phyloP scores from a whole-genome alignment of 495 filamentous ascomycete species.

The Penicillium canescens region DNA sequence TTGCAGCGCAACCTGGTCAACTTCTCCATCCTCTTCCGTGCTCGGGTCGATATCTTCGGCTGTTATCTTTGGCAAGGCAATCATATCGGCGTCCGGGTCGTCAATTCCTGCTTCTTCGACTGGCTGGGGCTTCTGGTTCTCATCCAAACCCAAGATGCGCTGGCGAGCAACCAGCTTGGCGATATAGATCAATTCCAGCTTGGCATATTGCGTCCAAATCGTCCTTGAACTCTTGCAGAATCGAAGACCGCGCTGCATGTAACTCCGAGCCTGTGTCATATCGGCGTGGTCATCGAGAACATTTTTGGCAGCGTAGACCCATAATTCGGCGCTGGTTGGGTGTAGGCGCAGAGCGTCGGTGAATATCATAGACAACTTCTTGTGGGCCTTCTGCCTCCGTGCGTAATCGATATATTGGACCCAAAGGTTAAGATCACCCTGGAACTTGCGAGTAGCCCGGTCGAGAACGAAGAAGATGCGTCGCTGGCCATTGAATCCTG shows the following conservation, averaged over 20 bases:
- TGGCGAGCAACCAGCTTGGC: conserved; percentile 72
- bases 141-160: conserved; percentile 69
- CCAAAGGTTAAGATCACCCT: conserved; percentile 83
- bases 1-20: conserved; percentile 53
- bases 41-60: conserved; percentile 67
- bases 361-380: conserved; percentile 76
- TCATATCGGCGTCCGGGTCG: conserved; percentile 52
- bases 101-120: conserved; percentile 38
- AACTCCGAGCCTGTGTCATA: conserved; percentile 81
- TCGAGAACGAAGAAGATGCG: conserved; percentile 88
- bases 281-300: conserved; percentile 75
- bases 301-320: conserved; percentile 81
- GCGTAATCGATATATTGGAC: conserved; percentile 87
- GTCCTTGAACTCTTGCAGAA: conserved; percentile 73
- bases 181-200: conserved; percentile 90
- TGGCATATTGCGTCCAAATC: conserved; percentile 88
- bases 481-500: conserved; percentile 66
- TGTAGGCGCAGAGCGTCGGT: conserved; percentile 79
- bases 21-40: conserved; percentile 47
- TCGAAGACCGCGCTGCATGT: conserved; percentile 83
- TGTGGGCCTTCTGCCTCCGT: conserved; percentile 70
- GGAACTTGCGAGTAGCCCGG: conserved; percentile 82
- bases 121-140: conserved; percentile 39
- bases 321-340: conserved; percentile 79
- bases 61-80: conserved; percentile 62